Evolutionary conservation across 495 filamentous ascomycete genomes (phyloP).

Genomic region (Podospora tetraspora): DNA sequence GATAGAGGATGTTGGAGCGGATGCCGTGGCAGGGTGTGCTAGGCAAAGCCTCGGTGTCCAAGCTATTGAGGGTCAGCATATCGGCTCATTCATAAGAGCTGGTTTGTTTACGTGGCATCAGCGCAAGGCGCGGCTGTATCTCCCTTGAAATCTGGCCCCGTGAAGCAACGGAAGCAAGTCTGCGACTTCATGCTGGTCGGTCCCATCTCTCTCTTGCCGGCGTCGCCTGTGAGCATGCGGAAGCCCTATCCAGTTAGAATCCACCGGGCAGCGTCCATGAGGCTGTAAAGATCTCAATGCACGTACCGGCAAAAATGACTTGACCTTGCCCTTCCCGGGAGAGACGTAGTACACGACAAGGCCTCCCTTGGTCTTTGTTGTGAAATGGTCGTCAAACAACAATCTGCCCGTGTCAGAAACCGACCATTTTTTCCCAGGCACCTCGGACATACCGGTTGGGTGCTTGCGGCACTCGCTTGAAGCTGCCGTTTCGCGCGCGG

Average conservation of each 20-base stretch:
- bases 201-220: neutral
- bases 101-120: neutral
- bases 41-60: constrained; percentile 13
- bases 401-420: neutral
- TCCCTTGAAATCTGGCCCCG: constrained; percentile 29
- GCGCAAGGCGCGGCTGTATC: constrained; percentile 9
- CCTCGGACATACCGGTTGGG: constrained; percentile 29
- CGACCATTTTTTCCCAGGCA: neutral
- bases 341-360: constrained; percentile 17
- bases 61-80: neutral
- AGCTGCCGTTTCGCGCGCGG: constrained; percentile 35
- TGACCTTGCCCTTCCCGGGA: constrained; percentile 11
- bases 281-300: neutral
- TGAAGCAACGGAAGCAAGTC: constrained; percentile 29
- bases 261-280: neutral
- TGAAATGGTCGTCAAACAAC: constrained; percentile 16
- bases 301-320: constrained; percentile 15
- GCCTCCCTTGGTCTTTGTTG: constrained; percentile 13
- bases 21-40: constrained; percentile 32
- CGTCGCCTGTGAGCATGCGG: constrained; percentile 16
- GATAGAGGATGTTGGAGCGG: constrained; percentile 41
- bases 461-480: constrained; percentile 37
- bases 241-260: constrained; percentile 4
- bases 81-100: neutral
- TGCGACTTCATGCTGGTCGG: constrained; percentile 11